Percentiles rank a stretch among this genome's conserved stretches.
Evolutionary conservation across 768 basidiomycete genomes (phyloP).

Genomic region (Boletellus emodensis): DNA sequence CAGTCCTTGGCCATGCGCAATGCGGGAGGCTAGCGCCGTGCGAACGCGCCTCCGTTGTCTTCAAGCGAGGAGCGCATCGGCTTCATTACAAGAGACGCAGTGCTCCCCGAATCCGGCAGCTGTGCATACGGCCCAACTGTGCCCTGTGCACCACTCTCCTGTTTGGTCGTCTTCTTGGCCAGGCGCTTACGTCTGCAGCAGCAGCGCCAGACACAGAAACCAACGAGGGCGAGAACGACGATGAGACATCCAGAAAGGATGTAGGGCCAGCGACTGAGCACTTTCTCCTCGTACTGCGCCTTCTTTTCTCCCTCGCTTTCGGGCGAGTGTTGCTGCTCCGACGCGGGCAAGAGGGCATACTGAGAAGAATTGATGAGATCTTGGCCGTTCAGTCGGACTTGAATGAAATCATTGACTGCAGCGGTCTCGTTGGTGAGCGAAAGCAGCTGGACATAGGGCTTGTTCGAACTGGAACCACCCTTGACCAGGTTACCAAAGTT

Average conservation of each 20-base stretch:
- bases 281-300: conserved; percentile 56
- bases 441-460: conserved; percentile 69
- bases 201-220: conserved; percentile 56
- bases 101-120: conserved; percentile 26
- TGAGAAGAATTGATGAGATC: conserved; percentile 52
- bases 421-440: conserved; percentile 49
- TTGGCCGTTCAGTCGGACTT: conserved; percentile 54
- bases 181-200: conserved; percentile 45
- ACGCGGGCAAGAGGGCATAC: conserved; percentile 57
- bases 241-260: conserved; percentile 60
- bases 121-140: conserved; percentile 20
- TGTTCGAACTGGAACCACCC: conserved; percentile 41
- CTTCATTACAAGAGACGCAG: conserved; percentile 29
- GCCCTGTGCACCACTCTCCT: conserved; percentile 4
- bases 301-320: conserved; percentile 63
- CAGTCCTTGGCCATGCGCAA: neutral
- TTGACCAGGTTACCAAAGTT: conserved; percentile 69
- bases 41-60: conserved; percentile 15
- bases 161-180: conserved; percentile 22
- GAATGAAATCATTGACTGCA: conserved; percentile 65
- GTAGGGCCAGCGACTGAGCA: conserved; percentile 71
- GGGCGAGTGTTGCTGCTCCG: conserved; percentile 59
- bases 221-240: conserved; percentile 42
- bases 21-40: conserved; percentile 3
- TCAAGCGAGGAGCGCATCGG: conserved; percentile 23